Conservation (phyloP, 768 basidiomycete species). For the Boletus bicolor region DNA sequence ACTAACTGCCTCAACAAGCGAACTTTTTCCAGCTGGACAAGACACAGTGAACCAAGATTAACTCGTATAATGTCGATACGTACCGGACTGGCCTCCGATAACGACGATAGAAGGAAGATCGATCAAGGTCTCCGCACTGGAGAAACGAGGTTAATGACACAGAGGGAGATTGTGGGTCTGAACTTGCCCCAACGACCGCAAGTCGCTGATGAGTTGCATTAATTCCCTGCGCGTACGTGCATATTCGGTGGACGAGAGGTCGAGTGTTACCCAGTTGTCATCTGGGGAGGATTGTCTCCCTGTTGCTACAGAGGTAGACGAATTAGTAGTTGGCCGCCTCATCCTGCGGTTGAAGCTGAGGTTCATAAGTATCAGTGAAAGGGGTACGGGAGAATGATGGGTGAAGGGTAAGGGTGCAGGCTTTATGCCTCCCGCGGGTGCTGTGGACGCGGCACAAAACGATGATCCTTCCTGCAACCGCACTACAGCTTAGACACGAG, state of each 20-base stretch:
- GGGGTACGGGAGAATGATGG: neutral
- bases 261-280: constrained; percentile 9
- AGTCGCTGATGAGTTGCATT: constrained; percentile 37
- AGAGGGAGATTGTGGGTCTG: neutral
- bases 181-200: constrained; percentile 41
- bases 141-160: neutral
- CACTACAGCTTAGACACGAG: neutral
- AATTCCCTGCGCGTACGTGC: constrained; percentile 38
- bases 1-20: constrained; percentile 54
- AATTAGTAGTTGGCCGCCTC: neutral
- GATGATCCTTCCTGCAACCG: neutral
- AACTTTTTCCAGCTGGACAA: constrained; percentile 53
- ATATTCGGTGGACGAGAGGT: constrained; percentile 37
- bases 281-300: constrained; percentile 10
- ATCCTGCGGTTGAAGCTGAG: neutral
- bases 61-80: constrained; percentile 1
- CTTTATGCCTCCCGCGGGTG: constrained; percentile 10
- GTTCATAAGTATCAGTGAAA: constrained; percentile 2
- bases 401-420: neutral
- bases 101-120: constrained; percentile 53
- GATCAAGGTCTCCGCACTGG: constrained; percentile 38
- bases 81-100: constrained; percentile 56
- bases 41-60: neutral
- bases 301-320: neutral
- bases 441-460: neutral